A percentile compares a stretch with the other conserved stretches of the same genome.
Evolutionary conservation across 2,329 filamentous ascomycete genomes (phyloP).

Genomic region (Bipolaris zeicola): DNA sequence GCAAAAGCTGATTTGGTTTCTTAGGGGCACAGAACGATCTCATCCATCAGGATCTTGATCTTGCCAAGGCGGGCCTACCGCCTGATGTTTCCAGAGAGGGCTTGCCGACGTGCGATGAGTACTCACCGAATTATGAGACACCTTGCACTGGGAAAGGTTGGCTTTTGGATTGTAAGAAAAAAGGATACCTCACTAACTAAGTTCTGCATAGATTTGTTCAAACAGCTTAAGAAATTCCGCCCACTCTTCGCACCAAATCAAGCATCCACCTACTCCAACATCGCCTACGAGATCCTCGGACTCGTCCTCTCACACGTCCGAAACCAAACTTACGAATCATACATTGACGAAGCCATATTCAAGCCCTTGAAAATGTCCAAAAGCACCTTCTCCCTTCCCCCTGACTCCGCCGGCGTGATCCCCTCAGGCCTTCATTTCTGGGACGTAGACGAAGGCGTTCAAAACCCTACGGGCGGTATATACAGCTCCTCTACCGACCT

Average conservation of each 20-base stretch:
- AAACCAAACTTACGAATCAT: slow-evolving; percentile 43
- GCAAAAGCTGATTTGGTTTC: slow-evolving; percentile 23
- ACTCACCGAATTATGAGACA: slow-evolving; percentile 36
- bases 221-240: slow-evolving; percentile 33
- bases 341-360: slow-evolving; percentile 50
- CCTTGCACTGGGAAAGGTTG: slow-evolving; percentile 35
- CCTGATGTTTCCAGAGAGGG: slow-evolving; percentile 36
- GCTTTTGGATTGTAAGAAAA: neutral
- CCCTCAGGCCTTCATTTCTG: slow-evolving; percentile 47
- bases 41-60: slow-evolving; percentile 25
- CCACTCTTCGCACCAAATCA: slow-evolving; percentile 53
- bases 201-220: slow-evolving; percentile 38
- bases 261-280: slow-evolving; percentile 51
- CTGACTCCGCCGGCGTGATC: slow-evolving; percentile 49
- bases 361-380: slow-evolving; percentile 42
- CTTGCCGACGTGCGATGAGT: slow-evolving; percentile 45
- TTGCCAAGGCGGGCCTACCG: slow-evolving; percentile 39
- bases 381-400: slow-evolving; percentile 34
- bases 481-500: slow-evolving; percentile 51
- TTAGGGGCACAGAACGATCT: slow-evolving; percentile 39
- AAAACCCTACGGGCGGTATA: slow-evolving; percentile 53
- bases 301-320: slow-evolving; percentile 49
- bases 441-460: slow-evolving; percentile 51
- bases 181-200: slow-evolving; percentile 5
- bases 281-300: slow-evolving; percentile 51